Evolutionary conservation across 2,329 filamentous ascomycete genomes (phyloP).

Genomic region (Clonostachys chloroleuca): DNA sequence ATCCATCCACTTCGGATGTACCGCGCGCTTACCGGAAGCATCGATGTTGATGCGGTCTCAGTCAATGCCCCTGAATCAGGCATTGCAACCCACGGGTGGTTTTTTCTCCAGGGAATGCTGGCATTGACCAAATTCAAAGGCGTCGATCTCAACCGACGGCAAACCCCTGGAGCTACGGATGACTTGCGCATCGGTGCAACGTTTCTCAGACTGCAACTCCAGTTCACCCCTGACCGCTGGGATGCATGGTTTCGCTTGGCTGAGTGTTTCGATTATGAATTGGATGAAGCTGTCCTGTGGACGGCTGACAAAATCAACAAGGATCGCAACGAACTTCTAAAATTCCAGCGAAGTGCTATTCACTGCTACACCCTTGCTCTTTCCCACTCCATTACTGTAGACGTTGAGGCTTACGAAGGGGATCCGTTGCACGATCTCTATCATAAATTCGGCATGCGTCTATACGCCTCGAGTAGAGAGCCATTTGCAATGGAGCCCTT

Average conservation of each 20-base stretch:
- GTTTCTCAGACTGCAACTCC: slow-evolving; percentile 76
- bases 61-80: slow-evolving; percentile 66
- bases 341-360: slow-evolving; percentile 74
- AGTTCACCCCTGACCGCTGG: slow-evolving; percentile 79
- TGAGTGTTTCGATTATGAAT: slow-evolving; percentile 81
- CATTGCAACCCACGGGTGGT: slow-evolving; percentile 82
- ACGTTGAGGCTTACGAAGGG: slow-evolving; percentile 38
- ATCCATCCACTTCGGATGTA: slow-evolving; percentile 80
- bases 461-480: slow-evolving; percentile 58
- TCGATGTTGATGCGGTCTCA: slow-evolving; percentile 67
- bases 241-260: slow-evolving; percentile 87
- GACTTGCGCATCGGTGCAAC: slow-evolving; percentile 78
- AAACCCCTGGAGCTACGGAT: slow-evolving; percentile 74
- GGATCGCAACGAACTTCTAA: slow-evolving; percentile 68
- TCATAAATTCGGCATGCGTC: slow-evolving; percentile 55
- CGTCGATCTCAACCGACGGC: slow-evolving; percentile 66
- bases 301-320: slow-evolving; percentile 89
- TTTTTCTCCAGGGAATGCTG: slow-evolving; percentile 85
- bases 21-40: slow-evolving; percentile 73
- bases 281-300: slow-evolving; percentile 86
- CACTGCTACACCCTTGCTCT: slow-evolving; percentile 69
- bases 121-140: slow-evolving; percentile 78
- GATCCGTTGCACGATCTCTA: slow-evolving; percentile 55
- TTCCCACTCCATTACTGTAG: slow-evolving; percentile 45
- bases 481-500: slow-evolving; percentile 62